Conservation (phyloP, 1,139 yeast genomes). For the Saccharomyces hybrid region DNA sequence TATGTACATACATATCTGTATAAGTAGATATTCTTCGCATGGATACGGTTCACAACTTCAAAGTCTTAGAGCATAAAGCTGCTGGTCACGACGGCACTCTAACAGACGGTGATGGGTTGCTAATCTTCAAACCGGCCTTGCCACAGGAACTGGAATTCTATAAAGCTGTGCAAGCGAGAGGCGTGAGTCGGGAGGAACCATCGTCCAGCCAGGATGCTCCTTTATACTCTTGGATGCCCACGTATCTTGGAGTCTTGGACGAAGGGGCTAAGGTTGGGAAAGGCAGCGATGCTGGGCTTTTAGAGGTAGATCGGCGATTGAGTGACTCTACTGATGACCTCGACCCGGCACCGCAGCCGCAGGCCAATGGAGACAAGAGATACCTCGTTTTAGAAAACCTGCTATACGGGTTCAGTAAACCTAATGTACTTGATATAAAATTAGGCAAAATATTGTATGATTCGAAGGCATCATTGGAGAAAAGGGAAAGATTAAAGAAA, state of each 20-base stretch:
- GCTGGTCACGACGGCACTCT: conserved; percentile 90
- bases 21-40: conserved; percentile 1
- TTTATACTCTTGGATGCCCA: conserved; percentile 50
- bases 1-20: neutral
- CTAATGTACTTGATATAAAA: conserved; percentile 77
- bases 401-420: conserved; percentile 51
- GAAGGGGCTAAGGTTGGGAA: conserved; percentile 31
- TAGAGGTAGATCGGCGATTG: conserved; percentile 5
- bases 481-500: conserved; percentile 48
- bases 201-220: conserved; percentile 33
- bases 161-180: conserved; percentile 19
- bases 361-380: conserved; percentile 11
- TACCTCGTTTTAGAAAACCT: conserved; percentile 72
- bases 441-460: conserved; percentile 71
- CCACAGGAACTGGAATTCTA: conserved; percentile 70
- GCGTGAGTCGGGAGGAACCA: conserved; percentile 9
- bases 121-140: conserved; percentile 64
- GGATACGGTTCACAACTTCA: conserved; percentile 11
- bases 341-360: conserved; percentile 6
- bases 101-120: conserved; percentile 49
- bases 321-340: neutral
- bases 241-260: conserved; percentile 37
- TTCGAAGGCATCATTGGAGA: conserved; percentile 48
- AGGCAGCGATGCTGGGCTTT: neutral
- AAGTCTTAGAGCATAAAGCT: conserved; percentile 43